These are phyloP conservation scores for Thraustotheca clavata DNA, from an alignment of 352 stramenopile species.

Conservation along the genomic window DNA sequence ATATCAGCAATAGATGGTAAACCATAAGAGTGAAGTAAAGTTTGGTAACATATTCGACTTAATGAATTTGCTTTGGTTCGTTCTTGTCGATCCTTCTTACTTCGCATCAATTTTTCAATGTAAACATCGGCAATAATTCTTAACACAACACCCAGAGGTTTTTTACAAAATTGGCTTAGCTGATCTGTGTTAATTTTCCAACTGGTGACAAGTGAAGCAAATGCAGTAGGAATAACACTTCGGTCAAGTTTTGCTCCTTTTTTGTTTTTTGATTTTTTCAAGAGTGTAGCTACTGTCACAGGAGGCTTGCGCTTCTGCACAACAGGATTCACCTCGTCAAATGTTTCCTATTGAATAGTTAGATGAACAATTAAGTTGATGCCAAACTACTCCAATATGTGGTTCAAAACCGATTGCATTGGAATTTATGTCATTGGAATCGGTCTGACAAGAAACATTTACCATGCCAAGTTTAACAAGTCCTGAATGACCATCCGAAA, in stretches of 20 bases:
- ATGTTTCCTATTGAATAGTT: no score
- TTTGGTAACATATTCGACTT: slow-evolving; percentile 71
- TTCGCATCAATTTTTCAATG: slow-evolving; percentile 48
- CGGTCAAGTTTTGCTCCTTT: slow-evolving; percentile 47
- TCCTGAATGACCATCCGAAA: not conserved
- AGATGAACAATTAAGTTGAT: no score
- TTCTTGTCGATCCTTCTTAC: slow-evolving; percentile 27
- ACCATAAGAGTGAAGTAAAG: slow-evolving; percentile 72
- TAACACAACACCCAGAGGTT: slow-evolving; percentile 51
- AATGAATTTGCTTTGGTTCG: slow-evolving; percentile 31
- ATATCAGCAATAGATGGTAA: slow-evolving; percentile 69
- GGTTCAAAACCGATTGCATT: no score
- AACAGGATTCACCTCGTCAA: no score
- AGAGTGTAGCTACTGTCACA: slow-evolving; percentile 46
- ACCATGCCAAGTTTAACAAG: not conserved
- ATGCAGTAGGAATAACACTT: slow-evolving; percentile 41
- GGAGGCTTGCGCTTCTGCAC: slow-evolving; percentile 19
- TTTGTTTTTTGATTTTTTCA: slow-evolving; percentile 53
- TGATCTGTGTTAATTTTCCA: slow-evolving; percentile 80
- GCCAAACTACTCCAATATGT: no score
- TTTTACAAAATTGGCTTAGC: slow-evolving; percentile 69
- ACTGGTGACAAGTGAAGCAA: slow-evolving; percentile 62
- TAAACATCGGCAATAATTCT: slow-evolving; percentile 66
- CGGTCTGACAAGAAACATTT: slow-evolving; percentile 15
- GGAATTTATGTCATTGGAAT: no score